Conservation (phyloP, 2,329 filamentous ascomycete species). For the Pseudogymnoascus sp. region DNA sequence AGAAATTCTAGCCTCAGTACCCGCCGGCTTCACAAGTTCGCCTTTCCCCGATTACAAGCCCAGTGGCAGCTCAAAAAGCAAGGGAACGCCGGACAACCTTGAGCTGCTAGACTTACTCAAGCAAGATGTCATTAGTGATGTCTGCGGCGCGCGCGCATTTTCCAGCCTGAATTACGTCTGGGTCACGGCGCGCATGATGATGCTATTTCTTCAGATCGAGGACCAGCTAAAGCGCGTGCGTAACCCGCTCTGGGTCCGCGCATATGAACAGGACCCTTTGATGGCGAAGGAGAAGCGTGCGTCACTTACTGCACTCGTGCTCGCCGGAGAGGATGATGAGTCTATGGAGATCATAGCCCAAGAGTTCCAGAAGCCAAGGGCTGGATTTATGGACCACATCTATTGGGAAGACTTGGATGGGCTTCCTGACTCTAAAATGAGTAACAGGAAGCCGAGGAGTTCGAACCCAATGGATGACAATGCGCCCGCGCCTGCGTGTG, state of each 20-base stretch:
- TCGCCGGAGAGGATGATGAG: conserved; percentile 25
- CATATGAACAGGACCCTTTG: conserved; percentile 23
- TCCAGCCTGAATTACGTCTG: conserved; percentile 30
- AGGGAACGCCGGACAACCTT: background rate
- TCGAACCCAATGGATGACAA: background rate
- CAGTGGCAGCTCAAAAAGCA: background rate
- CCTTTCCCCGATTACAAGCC: background rate
- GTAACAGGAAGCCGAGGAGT: background rate
- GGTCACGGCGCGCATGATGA: conserved; percentile 20
- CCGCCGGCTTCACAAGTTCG: background rate
- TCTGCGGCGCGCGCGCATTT: conserved; percentile 24
- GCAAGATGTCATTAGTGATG: conserved; percentile 23
- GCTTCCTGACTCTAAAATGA: background rate
- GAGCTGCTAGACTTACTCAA: conserved; percentile 22
- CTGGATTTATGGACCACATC: conserved; percentile 25
- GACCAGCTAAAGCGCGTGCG: conserved; percentile 18
- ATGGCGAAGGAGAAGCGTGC: conserved; percentile 21
- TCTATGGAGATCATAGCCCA: conserved; percentile 27
- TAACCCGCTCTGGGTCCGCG: conserved; percentile 25
- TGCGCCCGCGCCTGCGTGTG: background rate
- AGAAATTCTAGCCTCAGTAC: background rate
- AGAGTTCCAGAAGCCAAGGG: conserved; percentile 22
- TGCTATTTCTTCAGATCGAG: conserved; percentile 25
- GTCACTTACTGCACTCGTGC: conserved; percentile 19
- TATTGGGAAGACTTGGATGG: conserved; percentile 28